Evolutionary conservation across 73 alveolate genomes (phyloP).

Genomic region (Blepharisma stoltei): DNA sequence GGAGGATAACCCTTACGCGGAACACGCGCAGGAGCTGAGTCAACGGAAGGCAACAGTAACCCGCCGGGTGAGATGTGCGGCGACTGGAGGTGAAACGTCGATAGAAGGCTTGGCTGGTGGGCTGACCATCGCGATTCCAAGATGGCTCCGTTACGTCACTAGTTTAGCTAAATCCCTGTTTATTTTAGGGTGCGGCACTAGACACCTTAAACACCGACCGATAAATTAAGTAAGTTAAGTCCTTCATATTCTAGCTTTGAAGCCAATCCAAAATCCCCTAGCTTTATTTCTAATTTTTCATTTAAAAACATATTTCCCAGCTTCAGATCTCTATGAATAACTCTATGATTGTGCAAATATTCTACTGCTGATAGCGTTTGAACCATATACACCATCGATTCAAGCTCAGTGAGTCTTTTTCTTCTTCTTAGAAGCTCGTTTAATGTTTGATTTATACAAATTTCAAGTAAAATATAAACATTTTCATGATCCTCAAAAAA

Average conservation of each 20-base stretch:
- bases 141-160: no score
- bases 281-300: slow-evolving; percentile 70
- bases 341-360: slow-evolving; percentile 59
- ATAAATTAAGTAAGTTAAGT: no score
- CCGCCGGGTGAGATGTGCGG: no score
- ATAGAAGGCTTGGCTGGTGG: no score
- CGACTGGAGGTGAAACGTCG: no score
- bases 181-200: no score
- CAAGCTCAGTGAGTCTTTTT: slow-evolving; percentile 55
- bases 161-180: no score
- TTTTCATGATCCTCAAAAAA: slow-evolving; percentile 70
- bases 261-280: slow-evolving; percentile 86
- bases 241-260: slow-evolving; percentile 71
- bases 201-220: no score
- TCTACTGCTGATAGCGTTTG: slow-evolving; percentile 57
- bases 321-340: slow-evolving; percentile 75
- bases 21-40: no score
- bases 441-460: slow-evolving; percentile 57
- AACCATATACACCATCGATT: slow-evolving; percentile 45
- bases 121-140: no score
- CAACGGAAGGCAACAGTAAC: no score
- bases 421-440: slow-evolving; percentile 52
- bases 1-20: no score
- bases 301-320: slow-evolving; percentile 74
- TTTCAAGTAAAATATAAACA: slow-evolving; percentile 59